Evolutionary conservation across 805 yeast species (phyloP).

Genomic region (Citeromyces matritensis): DNA sequence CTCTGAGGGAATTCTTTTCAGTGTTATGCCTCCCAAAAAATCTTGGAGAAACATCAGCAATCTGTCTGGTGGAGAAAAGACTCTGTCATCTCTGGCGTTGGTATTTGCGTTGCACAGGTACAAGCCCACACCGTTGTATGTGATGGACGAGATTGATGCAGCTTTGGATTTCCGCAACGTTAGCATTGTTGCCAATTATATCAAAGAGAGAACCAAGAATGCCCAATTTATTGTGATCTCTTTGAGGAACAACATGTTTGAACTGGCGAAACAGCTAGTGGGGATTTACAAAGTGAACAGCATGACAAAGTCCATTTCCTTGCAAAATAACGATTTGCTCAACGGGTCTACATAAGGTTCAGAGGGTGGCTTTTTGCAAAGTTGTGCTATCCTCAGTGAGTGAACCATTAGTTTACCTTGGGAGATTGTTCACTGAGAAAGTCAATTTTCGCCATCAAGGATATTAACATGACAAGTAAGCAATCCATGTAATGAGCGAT

Average conservation of each 20-base stretch:
- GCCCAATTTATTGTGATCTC: conserved; percentile 96
- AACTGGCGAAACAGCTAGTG: conserved; percentile 82
- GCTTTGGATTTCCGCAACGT: conserved; percentile 96
- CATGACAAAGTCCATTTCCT: conserved; percentile 75
- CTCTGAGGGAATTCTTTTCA: conserved; percentile 88
- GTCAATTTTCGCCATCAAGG: too few species aligned
- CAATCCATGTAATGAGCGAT: too few species aligned
- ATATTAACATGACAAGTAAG: too few species aligned
- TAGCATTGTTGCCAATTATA: conserved; percentile 93
- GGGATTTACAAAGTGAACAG: conserved; percentile 91
- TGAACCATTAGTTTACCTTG: too few species aligned
- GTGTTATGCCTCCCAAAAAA: conserved; percentile 98
- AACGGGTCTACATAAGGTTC: too few species aligned
- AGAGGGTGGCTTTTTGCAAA: too few species aligned
- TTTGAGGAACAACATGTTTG: conserved; percentile 94
- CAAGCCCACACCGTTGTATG: conserved; percentile 94
- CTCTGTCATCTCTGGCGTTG: conserved; percentile 83
- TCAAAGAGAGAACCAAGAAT: conserved; percentile 87
- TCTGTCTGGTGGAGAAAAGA: conserved; percentile 95
- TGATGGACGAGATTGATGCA: conserved; percentile 99
- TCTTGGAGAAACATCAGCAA: conserved; percentile 94
- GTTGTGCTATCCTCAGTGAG: too few species aligned
- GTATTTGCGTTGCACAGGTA: conserved; percentile 94
- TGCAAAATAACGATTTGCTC: conserved; percentile 43
- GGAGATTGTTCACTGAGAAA: too few species aligned